A percentile compares a stretch with the other conserved stretches of the same genome.
phyloP scores from a whole-genome alignment of 1,139 yeast species.

The Hyphopichia burtonii region DNA sequence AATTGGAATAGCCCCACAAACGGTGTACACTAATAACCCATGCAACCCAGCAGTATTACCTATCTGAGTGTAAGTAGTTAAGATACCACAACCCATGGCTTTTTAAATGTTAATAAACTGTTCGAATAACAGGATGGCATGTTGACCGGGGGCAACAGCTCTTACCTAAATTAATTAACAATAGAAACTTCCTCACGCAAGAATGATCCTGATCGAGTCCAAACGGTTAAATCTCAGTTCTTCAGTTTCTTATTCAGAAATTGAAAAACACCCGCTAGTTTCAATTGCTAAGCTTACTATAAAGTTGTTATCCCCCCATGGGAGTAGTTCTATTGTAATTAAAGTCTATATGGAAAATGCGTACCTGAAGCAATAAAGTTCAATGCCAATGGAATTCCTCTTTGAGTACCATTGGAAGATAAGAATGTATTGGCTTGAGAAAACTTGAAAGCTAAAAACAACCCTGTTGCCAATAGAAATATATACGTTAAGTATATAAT shows the following conservation, averaged over 20 bases:
- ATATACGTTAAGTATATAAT: conserved; percentile 75
- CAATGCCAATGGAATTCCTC: conserved; percentile 76
- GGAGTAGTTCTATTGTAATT: too few relatives aligned
- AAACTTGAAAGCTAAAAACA: conserved; percentile 55
- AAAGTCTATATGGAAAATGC: too few relatives aligned
- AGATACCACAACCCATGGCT: conserved; percentile 91
- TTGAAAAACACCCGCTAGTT: conserved; percentile 51
- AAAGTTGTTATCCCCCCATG: too few relatives aligned
- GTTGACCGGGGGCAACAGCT: too few relatives aligned
- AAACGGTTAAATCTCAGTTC: conserved; percentile 78
- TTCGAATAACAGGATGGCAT: too few relatives aligned
- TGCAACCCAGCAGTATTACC: conserved; percentile 86
- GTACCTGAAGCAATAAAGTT: conserved; percentile 87
- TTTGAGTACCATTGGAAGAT: conserved; percentile 77
- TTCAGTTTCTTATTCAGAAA: conserved; percentile 15
- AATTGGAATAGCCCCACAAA: conserved; percentile 84
- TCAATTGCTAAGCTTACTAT: conserved; percentile 2
- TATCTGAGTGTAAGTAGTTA: conserved; percentile 83
- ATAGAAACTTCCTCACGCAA: conserved; percentile 74
- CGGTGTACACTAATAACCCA: conserved; percentile 78
- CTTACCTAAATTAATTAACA: conserved; percentile 4
- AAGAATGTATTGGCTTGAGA: conserved; percentile 54
- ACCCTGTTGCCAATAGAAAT: conserved; percentile 59
- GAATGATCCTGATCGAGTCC: conserved; percentile 86
- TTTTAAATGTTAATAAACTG: conserved; percentile 12